Evolutionary conservation across 1,139 yeast genomes (phyloP), one percentile per base, ranked within the genome.

Genomic region (Blastobotrys petasosporus): DNA sequence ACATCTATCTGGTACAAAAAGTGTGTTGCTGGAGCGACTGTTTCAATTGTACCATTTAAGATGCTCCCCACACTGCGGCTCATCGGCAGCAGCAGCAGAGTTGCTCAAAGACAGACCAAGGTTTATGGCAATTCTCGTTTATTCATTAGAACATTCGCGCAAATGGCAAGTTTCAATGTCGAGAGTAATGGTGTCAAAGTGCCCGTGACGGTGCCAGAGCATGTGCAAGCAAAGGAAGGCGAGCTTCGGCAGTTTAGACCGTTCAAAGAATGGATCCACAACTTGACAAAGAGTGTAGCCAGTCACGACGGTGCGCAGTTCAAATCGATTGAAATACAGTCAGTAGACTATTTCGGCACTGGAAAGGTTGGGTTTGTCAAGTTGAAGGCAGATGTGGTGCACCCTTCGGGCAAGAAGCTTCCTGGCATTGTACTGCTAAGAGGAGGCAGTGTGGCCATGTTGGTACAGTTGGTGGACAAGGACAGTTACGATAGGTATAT

Each of bases 351-450:
- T 13, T 58, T 58, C 38, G 50, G 53, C 3, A 37, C 46, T 15
- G 43, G 45, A 31, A 47, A 45, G 29, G 45, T 58, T 9, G 61
- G 61, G 9, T 58, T 58, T 49, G 42, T 58, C 38, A 58, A 58
- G 47, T 43, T 58, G 28, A 47, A 50, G 32, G 54, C 59, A 8
- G 52, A 53, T 8, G 49, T 57, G 6, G 25, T 49, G 2, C 45
- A 44, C 28, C 54, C 55, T 10, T 51, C 52, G 32, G 55, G 54
- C 10, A 50, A 45, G 35, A 39, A 53, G 7, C 37, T 58, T n/a
- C 57, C 61, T 2, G 62, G 62, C 2, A 42, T 58, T 1, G 57
- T 56, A 2, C 44, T 58, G 28, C 44, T 58, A 32, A 51, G 61
- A 30, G 62, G 62, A 1, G 54, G 51, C 13, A 48, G 57, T 3